Evolutionary conservation across 306 rosid genomes (phyloP).

Genomic region (Prunus salicina): DNA sequence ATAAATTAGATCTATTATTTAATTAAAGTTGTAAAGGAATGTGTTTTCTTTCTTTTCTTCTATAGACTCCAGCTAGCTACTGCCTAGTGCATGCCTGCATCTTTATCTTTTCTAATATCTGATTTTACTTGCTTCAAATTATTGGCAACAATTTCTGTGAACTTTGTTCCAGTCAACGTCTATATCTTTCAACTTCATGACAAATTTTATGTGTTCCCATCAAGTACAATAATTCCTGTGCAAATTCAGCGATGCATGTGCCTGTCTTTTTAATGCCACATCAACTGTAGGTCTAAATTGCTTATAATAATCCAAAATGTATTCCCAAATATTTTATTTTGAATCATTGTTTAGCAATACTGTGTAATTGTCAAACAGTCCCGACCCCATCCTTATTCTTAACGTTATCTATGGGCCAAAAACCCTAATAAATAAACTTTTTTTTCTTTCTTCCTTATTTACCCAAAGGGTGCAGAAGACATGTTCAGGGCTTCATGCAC

Average conservation of each 20-base stretch:
- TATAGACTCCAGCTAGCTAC: not conserved
- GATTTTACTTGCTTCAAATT: not conserved
- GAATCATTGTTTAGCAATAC: not conserved
- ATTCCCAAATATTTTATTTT: not conserved
- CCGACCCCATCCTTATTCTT: too few relatives aligned
- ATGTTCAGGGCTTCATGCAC: slow-evolving; percentile 2
- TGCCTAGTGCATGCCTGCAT: not conserved
- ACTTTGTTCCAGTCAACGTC: not conserved
- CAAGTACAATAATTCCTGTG: not conserved
- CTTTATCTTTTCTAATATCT: not conserved
- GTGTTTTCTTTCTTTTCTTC: not conserved
- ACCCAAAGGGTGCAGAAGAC: not conserved
- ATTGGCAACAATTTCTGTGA: not conserved
- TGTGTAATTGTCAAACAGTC: too few relatives aligned
- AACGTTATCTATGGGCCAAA: too few relatives aligned
- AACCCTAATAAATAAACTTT: not conserved
- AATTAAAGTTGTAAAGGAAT: not conserved
- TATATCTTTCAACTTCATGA: not conserved
- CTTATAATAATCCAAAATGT: too few relatives aligned
- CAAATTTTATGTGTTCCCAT: not conserved
- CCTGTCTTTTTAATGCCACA: not conserved
- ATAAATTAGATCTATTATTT: not conserved
- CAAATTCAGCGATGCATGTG: not conserved
- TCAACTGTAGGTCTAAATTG: not conserved
- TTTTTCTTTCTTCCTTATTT: not conserved